These are phyloP conservation scores for Crotalaria pallida DNA, from an alignment of 306 rosid species.

Conservation along the genomic window DNA sequence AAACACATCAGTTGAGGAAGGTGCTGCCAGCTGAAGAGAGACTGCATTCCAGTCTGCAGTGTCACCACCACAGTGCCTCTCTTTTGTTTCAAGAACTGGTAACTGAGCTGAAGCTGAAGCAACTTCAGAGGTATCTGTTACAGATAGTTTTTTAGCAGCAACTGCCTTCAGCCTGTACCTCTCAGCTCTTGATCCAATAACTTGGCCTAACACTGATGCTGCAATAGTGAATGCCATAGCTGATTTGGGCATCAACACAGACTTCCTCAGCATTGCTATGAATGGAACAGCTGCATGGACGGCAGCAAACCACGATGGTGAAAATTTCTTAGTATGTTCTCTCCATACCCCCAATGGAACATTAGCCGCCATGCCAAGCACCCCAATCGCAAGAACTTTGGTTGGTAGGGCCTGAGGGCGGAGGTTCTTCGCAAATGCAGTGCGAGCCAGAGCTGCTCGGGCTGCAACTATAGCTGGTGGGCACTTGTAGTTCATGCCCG, in stretches of 20 bases:
- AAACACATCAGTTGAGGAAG: slow-evolving; percentile 56
- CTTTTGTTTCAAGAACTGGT: slow-evolving; percentile 30
- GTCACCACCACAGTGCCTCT: slow-evolving; percentile 57
- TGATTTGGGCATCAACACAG: slow-evolving; percentile 88
- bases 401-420: slow-evolving; percentile 90
- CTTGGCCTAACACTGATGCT: slow-evolving; percentile 86
- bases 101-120: slow-evolving; percentile 31
- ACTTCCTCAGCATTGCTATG: slow-evolving; percentile 90
- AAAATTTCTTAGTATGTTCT: slow-evolving; percentile 92
- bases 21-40: slow-evolving; percentile 55
- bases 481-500: slow-evolving; percentile 71
- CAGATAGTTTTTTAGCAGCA: slow-evolving; percentile 37
- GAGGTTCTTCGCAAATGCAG: slow-evolving; percentile 90
- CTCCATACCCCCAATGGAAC: slow-evolving; percentile 95
- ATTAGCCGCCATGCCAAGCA: slow-evolving; percentile 95
- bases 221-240: slow-evolving; percentile 98
- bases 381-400: slow-evolving; percentile 86
- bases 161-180: slow-evolving; percentile 58
- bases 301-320: slow-evolving; percentile 91
- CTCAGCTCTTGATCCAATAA: slow-evolving; percentile 94
- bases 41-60: slow-evolving; percentile 54
- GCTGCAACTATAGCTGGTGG: slow-evolving; percentile 83
- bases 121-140: slow-evolving; percentile 32
- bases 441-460: slow-evolving; percentile 81
- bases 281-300: slow-evolving; percentile 98